Evolutionary conservation across 2,329 filamentous ascomycete species (phyloP).

Genomic region (Elsinoe australis): DNA sequence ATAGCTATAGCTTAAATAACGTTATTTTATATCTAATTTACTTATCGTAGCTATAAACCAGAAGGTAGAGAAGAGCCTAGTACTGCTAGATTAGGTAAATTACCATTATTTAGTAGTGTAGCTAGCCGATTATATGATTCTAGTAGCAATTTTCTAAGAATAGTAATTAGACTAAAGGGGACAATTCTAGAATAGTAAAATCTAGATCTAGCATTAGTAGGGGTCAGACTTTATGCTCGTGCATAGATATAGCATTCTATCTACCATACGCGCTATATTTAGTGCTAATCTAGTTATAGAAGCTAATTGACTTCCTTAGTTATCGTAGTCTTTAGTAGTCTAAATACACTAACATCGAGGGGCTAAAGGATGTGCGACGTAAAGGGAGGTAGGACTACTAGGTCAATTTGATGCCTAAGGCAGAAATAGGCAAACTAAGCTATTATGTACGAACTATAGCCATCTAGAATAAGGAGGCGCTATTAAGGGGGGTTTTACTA

Average conservation of each 20-base stretch:
- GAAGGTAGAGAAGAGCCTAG: neutral
- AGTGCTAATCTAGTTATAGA: neutral
- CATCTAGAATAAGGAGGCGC: neutral
- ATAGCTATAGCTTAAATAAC: neutral
- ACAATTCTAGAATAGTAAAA: neutral
- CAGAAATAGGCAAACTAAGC: neutral
- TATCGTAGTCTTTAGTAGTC: neutral
- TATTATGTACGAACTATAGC: neutral
- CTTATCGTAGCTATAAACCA: neutral
- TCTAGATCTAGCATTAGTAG: neutral
- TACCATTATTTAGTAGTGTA: neutral
- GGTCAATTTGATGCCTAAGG: neutral
- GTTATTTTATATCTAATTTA: neutral
- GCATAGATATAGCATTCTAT: neutral
- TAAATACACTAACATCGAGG: neutral
- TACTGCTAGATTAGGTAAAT: neutral
- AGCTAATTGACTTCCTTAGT: neutral
- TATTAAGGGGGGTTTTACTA: neutral
- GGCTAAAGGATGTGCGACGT: neutral
- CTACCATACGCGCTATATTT: neutral
- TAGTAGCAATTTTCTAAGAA: neutral
- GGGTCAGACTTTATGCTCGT: neutral
- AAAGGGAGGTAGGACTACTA: neutral
- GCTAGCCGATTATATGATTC: neutral
- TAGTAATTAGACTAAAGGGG: neutral